Percentiles rank a stretch among this genome's conserved stretches.
phyloP scores from a whole-genome alignment of 2,329 filamentous ascomycete genomes.

The Sclerotinia spermophila region DNA sequence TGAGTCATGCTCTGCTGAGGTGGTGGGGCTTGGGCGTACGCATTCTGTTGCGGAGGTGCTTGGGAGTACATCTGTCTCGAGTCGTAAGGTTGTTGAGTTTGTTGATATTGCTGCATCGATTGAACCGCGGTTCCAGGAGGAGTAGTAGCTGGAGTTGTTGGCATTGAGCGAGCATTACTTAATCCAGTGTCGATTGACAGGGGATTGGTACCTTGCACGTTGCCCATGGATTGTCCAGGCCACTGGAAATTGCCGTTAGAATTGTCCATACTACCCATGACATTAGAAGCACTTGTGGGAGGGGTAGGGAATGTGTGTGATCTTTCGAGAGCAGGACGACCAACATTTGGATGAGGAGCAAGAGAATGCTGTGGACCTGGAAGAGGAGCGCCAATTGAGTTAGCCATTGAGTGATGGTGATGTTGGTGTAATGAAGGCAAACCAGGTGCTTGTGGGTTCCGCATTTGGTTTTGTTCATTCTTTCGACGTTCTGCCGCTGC shows the following conservation, averaged over 20 bases:
- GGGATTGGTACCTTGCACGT: slow-evolving; percentile 60
- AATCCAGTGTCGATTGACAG: slow-evolving; percentile 78
- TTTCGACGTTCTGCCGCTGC: slow-evolving; percentile 77
- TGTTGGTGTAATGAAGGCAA: slow-evolving; percentile 68
- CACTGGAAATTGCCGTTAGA: slow-evolving; percentile 77
- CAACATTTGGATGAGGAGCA: slow-evolving; percentile 66
- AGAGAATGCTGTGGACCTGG: slow-evolving; percentile 47
- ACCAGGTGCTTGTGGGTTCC: slow-evolving; percentile 51
- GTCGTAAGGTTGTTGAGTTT: slow-evolving; percentile 67
- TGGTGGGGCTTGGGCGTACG: slow-evolving; percentile 63
- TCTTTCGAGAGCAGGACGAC: slow-evolving; percentile 74
- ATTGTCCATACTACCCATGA: slow-evolving; percentile 68
- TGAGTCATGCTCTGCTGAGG: slow-evolving; percentile 64
- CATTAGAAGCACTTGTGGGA: slow-evolving; percentile 85
- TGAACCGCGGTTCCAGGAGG: slow-evolving; percentile 76
- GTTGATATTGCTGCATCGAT: slow-evolving; percentile 74
- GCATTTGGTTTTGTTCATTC: slow-evolving; percentile 63
- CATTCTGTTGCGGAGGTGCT: slow-evolving; percentile 60
- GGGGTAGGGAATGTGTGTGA: slow-evolving; percentile 93
- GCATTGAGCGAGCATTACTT: slow-evolving; percentile 78
- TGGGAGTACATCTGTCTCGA: slow-evolving; percentile 76
- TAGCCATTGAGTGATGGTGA: slow-evolving; percentile 60
- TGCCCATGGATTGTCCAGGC: slow-evolving; percentile 61
- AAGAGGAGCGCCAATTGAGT: slow-evolving; percentile 53
- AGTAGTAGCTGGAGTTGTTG: slow-evolving; percentile 85